Conservation (phyloP, 345 rosid genomes). For the Eucalyptus pumila region DNA sequence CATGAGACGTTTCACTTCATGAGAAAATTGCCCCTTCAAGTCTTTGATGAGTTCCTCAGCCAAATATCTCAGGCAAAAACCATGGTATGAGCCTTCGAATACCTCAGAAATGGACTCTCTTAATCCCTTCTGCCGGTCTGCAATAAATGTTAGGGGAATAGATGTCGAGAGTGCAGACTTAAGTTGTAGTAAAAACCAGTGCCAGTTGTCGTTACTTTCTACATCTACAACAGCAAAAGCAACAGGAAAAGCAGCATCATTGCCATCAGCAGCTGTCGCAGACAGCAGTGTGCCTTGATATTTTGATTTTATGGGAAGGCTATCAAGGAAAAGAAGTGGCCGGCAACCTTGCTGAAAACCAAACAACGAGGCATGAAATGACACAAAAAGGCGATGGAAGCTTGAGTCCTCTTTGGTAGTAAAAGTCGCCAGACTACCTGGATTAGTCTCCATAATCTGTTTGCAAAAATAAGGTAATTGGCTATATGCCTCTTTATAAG, state of each 20-base stretch:
- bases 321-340: conserved; percentile 85
- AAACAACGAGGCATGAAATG: conserved; percentile 68
- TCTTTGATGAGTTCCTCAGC: conserved; percentile 63
- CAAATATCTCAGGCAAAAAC: conserved; percentile 61
- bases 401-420: conserved; percentile 89
- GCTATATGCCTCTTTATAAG: conserved; percentile 81
- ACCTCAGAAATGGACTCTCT: conserved; percentile 52
- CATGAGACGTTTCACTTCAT: conserved; percentile 69
- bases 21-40: conserved; percentile 87
- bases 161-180: conserved; percentile 51
- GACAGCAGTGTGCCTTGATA: conserved; percentile 83
- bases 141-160: conserved; percentile 66
- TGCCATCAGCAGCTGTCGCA: conserved; percentile 82
- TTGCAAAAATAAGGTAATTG: conserved; percentile 69
- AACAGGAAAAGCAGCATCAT: conserved; percentile 72
- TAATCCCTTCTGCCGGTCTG: conserved; percentile 73
- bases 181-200: conserved; percentile 82
- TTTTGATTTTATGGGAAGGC: conserved; percentile 72
- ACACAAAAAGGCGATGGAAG: conserved; percentile 80
- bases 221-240: conserved; percentile 82
- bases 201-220: conserved; percentile 78
- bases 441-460: conserved; percentile 80
- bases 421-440: conserved; percentile 73
- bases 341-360: conserved; percentile 83
- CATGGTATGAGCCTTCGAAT: conserved; percentile 57